Evolutionary conservation across 2,329 filamentous ascomycete genomes (phyloP).

Genomic region (Chrysosporium queenslandicum): DNA sequence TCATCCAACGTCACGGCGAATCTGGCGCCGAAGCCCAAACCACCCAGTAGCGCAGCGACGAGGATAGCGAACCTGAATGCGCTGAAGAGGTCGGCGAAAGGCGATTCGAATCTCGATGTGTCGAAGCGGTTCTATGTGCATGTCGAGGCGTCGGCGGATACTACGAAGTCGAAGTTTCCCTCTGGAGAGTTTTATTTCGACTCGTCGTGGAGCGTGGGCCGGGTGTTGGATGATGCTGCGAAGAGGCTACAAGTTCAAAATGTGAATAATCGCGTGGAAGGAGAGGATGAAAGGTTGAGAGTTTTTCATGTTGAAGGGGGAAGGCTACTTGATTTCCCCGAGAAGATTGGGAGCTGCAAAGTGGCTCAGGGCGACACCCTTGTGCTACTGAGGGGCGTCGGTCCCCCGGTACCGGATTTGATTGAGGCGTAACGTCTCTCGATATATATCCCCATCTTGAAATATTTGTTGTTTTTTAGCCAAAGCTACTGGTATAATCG

Average conservation of each 20-base stretch:
- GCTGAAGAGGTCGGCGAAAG: constrained; percentile 80
- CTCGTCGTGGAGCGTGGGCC: constrained; percentile 79
- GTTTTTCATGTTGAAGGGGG: constrained; percentile 93
- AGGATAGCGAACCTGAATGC: constrained; percentile 60
- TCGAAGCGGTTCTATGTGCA: constrained; percentile 86
- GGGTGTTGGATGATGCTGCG: constrained; percentile 42
- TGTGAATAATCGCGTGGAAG: constrained; percentile 36
- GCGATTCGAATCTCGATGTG: constrained; percentile 65
- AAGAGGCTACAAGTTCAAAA: constrained; percentile 36
- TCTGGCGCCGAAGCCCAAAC: constrained; percentile 55
- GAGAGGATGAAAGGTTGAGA: constrained; percentile 60
- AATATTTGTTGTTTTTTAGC: not conserved
- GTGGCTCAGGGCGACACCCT: constrained; percentile 80
- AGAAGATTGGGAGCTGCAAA: constrained; percentile 61
- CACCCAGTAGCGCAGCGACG: constrained; percentile 54
- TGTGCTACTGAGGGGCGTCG: constrained; percentile 75
- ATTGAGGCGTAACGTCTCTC: constrained; percentile 44
- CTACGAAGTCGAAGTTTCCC: constrained; percentile 71
- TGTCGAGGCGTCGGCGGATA: constrained; percentile 82
- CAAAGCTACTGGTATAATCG: not conserved
- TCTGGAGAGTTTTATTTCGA: constrained; percentile 72
- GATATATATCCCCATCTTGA: not conserved
- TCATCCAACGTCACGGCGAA: constrained; percentile 54
- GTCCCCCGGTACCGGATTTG: constrained; percentile 60
- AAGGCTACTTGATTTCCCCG: constrained; percentile 71